Evolutionary conservation across 192 early-diverging fungal genomes (phyloP), one percentile per base, ranked within the genome.

Genomic region (Backusella circina): DNA sequence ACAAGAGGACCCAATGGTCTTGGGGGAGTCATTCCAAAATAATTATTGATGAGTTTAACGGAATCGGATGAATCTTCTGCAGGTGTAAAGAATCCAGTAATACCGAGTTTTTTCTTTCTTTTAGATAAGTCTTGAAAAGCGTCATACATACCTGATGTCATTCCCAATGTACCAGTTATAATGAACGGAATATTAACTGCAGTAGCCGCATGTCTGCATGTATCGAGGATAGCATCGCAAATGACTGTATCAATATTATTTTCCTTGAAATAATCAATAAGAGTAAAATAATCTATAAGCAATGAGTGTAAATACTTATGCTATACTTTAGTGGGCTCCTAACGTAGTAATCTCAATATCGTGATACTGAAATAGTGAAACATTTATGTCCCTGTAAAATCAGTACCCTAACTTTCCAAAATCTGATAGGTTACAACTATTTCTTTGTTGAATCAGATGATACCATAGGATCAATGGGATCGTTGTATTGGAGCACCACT

Each of bases 11-110:
- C 77, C 7, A 72, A 4, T 3, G 76, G 41, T 3, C 77, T 68
- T 18, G 80, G 64, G 0, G 54, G 16, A n/a, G 71, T 70, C 9
- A 78, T 51, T 9, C 79, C 79, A 32, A 68, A 76, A 13, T 67
- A 39, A 6, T 36, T 80, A 47, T 80, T 80, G 23, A 80, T 51
- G 0, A 80, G 30, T 26, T 80, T 80, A 6, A 80, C 28, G 1
- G 67, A 18, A 41, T 70, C 15, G 54, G 72, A 18, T 44, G 61
- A 71, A 21, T 30, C 18, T 57, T 30, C 33, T n/a, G 16, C 54
- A 30, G 38, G n/a, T 31, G 5, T 18, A 1, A 66, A 32, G n/a
- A 33, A 18, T 10, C 31, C 65, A 33, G 23, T 16, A 32, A 66
- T 66, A 5, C 65, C 65, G n/a, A 66, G 65, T 1, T 30, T 33